phyloP scores from a whole-genome alignment of 129 eudicot species.

The Flaveria trinervia region DNA sequence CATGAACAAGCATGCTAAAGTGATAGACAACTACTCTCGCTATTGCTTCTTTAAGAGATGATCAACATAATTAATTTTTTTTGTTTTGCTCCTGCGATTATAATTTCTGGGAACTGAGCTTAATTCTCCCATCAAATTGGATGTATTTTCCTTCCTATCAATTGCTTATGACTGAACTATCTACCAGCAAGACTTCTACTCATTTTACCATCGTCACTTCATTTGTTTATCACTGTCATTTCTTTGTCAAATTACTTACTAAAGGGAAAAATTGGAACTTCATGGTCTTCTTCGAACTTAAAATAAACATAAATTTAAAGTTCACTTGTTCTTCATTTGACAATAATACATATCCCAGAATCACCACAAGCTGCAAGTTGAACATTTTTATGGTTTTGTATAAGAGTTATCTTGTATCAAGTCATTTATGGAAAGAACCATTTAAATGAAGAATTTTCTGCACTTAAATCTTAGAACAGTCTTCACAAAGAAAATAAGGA shows the following conservation, averaged over 20 bases:
- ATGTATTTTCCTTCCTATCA: not conserved
- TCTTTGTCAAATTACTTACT: not conserved
- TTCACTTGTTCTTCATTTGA: not conserved
- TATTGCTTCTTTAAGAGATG: not conserved
- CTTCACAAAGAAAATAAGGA: not conserved
- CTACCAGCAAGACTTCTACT: not conserved
- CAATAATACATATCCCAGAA: slow-evolving; percentile 1
- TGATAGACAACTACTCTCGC: not conserved
- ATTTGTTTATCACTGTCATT: not conserved
- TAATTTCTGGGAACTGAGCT: not conserved
- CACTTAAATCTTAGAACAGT: not conserved
- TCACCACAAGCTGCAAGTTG: not conserved
- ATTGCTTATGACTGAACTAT: not conserved
- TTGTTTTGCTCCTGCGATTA: not conserved
- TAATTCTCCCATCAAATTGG: not conserved
- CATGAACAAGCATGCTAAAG: not conserved
- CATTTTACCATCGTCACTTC: slow-evolving; percentile 9
- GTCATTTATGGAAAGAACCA: not conserved
- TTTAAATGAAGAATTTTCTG: not conserved
- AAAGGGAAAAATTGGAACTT: not conserved
- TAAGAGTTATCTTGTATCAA: not conserved
- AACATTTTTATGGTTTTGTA: not conserved
- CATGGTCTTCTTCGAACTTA: not conserved
- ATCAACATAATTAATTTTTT: not conserved
- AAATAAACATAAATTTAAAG: not conserved